Conservation (phyloP, 2,329 filamentous ascomycete species). For the Blumeriella jaapii region DNA sequence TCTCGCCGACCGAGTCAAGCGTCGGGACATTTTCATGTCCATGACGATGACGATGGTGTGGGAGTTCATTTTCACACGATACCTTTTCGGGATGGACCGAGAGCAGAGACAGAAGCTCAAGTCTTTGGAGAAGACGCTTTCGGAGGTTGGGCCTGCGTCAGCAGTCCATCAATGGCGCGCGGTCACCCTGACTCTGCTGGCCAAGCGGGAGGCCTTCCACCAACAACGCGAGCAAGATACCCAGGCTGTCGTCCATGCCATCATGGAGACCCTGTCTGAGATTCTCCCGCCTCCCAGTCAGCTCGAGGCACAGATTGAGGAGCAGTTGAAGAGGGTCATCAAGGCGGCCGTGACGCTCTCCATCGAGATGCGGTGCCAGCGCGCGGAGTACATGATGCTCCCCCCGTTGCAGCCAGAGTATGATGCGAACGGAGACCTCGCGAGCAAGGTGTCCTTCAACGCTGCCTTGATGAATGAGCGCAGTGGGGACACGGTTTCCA, state of each 20-base stretch:
- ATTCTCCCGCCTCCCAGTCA: constrained; percentile 80
- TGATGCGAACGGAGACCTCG: constrained; percentile 81
- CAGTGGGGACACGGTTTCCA: constrained; percentile 53
- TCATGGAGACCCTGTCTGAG: constrained; percentile 71
- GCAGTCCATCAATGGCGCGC: constrained; percentile 98
- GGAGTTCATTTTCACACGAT: constrained; percentile 97
- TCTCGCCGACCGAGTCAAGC: constrained; percentile 74
- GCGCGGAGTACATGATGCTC: constrained; percentile 97
- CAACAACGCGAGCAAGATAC: constrained; percentile 80
- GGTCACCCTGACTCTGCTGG: constrained; percentile 81
- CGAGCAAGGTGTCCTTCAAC: constrained; percentile 83
- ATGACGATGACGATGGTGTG: constrained; percentile 99
- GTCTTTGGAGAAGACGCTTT: constrained; percentile 80
- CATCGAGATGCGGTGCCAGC: constrained; percentile 94
- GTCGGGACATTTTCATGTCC: constrained; percentile 94
- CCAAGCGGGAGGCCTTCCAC: constrained; percentile 68
- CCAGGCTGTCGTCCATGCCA: constrained; percentile 86
- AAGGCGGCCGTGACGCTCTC: constrained; percentile 80
- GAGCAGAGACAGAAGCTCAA: constrained; percentile 98
- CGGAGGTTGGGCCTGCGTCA: constrained; percentile 72
- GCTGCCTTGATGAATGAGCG: constrained; percentile 91
- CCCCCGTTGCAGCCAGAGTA: constrained; percentile 91
- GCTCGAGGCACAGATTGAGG: constrained; percentile 67
- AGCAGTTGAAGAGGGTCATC: constrained; percentile 79
- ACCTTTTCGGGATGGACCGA: constrained; percentile 96